These are phyloP conservation scores for Blastocystis sp. DNA, from an alignment of 352 stramenopile genomes.

Conservation along the genomic window DNA sequence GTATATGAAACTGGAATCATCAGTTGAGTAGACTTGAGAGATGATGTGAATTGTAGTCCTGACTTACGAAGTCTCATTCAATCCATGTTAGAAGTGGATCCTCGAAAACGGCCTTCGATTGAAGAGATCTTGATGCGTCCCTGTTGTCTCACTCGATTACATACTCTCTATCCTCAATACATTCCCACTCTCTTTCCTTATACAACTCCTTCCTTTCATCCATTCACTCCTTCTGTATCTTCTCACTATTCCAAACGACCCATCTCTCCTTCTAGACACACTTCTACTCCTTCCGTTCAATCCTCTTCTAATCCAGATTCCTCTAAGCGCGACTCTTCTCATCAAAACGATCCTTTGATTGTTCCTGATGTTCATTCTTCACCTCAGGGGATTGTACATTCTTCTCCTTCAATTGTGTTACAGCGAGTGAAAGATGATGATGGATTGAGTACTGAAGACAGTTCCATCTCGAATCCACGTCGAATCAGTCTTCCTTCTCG, in stretches of 20 bases:
- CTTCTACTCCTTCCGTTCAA: background rate
- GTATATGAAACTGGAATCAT: slow-evolving; percentile 62
- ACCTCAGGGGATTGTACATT: too few relatives aligned
- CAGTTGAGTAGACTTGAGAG: background rate
- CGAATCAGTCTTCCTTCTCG: background rate
- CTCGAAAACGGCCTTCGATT: slow-evolving; percentile 9
- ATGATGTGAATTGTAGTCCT: background rate
- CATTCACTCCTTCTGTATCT: background rate
- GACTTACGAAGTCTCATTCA: background rate
- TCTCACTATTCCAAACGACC: background rate
- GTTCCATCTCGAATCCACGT: background rate
- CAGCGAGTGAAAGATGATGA: background rate
- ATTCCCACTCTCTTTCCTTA: slow-evolving; percentile 38
- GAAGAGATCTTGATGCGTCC: slow-evolving; percentile 18
- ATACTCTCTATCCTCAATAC: background rate
- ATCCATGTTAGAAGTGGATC: slow-evolving; percentile 23
- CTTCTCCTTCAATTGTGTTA: background rate
- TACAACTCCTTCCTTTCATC: background rate
- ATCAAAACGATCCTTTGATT: too few relatives aligned
- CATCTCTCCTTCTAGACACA: background rate
- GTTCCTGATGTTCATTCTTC: too few relatives aligned
- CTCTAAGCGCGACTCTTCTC: background rate
- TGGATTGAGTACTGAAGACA: background rate
- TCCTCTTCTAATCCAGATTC: background rate
- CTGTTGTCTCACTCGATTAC: background rate